phyloP scores from a whole-genome alignment of 306 rosid species.

The barrel medic (Medicago truncatula) region MtrunA17r5.0-ANR NC_053044.1:23424501-23425000 shows the following conservation, averaged over 20 bases:
- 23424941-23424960: not conserved
- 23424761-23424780: accelerated
- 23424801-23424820: slow-evolving; percentile 39
- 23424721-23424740: too few species aligned
- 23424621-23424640: too few species aligned
- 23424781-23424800: slow-evolving; percentile 27
- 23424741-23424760: not conserved
- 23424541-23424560: too few species aligned
- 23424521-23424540: too few species aligned
- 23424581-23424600: too few species aligned
- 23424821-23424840: slow-evolving; percentile 36
- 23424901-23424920: not conserved
- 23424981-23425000: not conserved
- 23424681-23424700: too few species aligned
- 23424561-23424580: too few species aligned
- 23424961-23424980: not conserved
- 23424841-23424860: slow-evolving; percentile 29
- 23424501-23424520: too few species aligned
- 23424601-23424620: too few species aligned
- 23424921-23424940: not conserved
- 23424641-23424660: too few species aligned
- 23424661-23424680: too few species aligned
- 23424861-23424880: not conserved
- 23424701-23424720: too few species aligned
- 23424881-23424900: not conserved